Conservation (phyloP, 108 stramenopile genomes). For the Cyclostephanos tholiformis region DNA sequence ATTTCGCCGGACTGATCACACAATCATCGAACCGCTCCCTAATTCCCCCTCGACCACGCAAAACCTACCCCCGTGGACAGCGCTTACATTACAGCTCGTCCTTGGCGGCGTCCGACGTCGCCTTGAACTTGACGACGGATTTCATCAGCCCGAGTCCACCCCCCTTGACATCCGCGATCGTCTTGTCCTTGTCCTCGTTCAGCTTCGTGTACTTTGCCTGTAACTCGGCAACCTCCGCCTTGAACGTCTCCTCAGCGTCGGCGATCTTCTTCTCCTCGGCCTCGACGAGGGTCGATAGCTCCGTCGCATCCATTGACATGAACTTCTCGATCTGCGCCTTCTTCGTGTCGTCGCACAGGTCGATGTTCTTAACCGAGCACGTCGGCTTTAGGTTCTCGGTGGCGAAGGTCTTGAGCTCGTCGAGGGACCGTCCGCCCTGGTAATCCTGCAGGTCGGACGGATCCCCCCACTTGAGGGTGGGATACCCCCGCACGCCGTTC, state of each 20-base stretch:
- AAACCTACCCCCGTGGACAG: background rate
- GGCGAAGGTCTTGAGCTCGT: conserved; percentile 67
- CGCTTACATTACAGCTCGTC: too few species aligned
- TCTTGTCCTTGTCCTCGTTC: conserved; percentile 42
- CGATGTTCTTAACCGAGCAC: conserved; percentile 61
- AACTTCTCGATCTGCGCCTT: conserved; percentile 65
- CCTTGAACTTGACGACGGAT: conserved; percentile 33
- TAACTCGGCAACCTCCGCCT: conserved; percentile 57
- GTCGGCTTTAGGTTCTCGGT: conserved; percentile 66
- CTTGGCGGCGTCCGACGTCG: conserved; percentile 6
- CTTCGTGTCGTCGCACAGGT: conserved; percentile 64
- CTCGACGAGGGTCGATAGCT: conserved; percentile 53
- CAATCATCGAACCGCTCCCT: too few species aligned
- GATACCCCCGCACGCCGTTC: conserved; percentile 80
- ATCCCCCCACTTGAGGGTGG: conserved; percentile 84
- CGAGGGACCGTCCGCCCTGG: conserved; percentile 74
- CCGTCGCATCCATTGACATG: conserved; percentile 49
- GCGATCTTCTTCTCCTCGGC: conserved; percentile 65
- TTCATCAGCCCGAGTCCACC: conserved; percentile 58
- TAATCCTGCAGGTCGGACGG: conserved; percentile 72
- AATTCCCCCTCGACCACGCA: too few species aligned
- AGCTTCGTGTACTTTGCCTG: conserved; percentile 59
- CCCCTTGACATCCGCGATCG: conserved; percentile 53
- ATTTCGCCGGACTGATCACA: too few species aligned
- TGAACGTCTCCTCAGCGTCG: conserved; percentile 59